Evolutionary conservation across 2,329 filamentous ascomycete species (phyloP).

Genomic region (Tolypocladium amazonense): DNA sequence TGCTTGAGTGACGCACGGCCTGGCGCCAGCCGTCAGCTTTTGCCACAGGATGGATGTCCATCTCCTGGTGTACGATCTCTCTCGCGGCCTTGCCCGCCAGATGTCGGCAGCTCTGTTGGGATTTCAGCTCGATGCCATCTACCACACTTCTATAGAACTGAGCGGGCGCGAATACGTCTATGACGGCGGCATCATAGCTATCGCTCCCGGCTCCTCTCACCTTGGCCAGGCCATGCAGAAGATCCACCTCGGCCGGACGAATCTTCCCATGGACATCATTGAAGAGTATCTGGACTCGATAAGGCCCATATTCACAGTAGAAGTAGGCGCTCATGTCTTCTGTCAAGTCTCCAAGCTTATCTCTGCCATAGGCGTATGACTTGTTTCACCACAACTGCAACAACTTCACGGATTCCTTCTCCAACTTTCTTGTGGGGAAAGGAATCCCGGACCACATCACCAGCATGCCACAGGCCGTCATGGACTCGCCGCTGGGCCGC

Average conservation of each 20-base stretch:
- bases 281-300: slow-evolving; percentile 81
- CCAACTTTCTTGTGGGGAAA: slow-evolving; percentile 79
- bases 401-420: slow-evolving; percentile 89
- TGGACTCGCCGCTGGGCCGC: slow-evolving; percentile 77
- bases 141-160: slow-evolving; percentile 86
- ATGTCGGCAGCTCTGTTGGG: slow-evolving; percentile 43
- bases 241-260: slow-evolving; percentile 63
- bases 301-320: slow-evolving; percentile 68
- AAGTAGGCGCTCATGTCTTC: slow-evolving; percentile 34
- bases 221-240: slow-evolving; percentile 75
- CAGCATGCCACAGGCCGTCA: slow-evolving; percentile 73
- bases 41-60: slow-evolving; percentile 57
- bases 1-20: background rate
- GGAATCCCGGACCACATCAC: slow-evolving; percentile 82
- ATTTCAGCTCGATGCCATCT: slow-evolving; percentile 75
- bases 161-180: slow-evolving; percentile 83
- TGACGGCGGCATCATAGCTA: slow-evolving; percentile 76
- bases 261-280: slow-evolving; percentile 70
- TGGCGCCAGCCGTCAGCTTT: background rate
- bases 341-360: background rate
- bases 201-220: slow-evolving; percentile 72
- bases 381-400: slow-evolving; percentile 92
- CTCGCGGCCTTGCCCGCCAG: slow-evolving; percentile 45
- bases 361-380: slow-evolving; percentile 63
- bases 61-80: slow-evolving; percentile 71